Evolutionary conservation across 2,329 filamentous ascomycete genomes (phyloP), one percentile per base, ranked within the genome.

Genomic region (Botrytis elliptica): DNA sequence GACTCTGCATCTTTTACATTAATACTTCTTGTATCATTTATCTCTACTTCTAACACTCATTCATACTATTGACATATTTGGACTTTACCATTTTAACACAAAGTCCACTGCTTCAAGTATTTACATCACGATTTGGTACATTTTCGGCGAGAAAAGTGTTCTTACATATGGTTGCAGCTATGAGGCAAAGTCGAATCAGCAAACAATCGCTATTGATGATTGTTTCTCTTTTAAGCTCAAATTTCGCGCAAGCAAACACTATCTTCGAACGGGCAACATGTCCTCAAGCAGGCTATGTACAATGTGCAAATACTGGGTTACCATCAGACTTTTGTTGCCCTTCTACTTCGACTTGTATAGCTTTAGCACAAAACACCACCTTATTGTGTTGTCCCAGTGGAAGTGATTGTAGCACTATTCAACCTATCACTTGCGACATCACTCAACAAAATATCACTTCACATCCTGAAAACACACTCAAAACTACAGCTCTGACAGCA

Each of bases 321-420:
- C 90, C 91, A 1, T 84, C 83, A 70, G 85, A 87, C 80, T 93
- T 94, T 80, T 94, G 92, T 84, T 95, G 92, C 79, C 82, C 86
- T 5, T 75, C 82, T 42, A 82, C 81, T 29, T 83, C 85, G 10
- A 85, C 80, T 4, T 95, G 92, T 82, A 83, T 89, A 59, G 78
- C 85, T 1, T 86, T 94, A 65, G 90, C 90, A 18, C 88, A 84
- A n/a, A 83, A 85, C 63, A 91, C 90, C 9, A 92, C 91, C 0
- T 86, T 91, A 22, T 84, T 94, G 67, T 95, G 92, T 84, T 95
- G 92, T 80, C 92, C 92, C 1, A 76, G 81, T 1, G 88, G 85
- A 52, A 78, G 78, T 52, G 84, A 85, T 78, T 95, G 92, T 83
- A 77, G 82, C n/a, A 84, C 81, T 66, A 91, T 95, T 77, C 79